Percentiles rank a stretch among this genome's conserved stretches.
phyloP scores from a whole-genome alignment of 2,329 filamentous ascomycete species.

The Apiospora sp. region DNA sequence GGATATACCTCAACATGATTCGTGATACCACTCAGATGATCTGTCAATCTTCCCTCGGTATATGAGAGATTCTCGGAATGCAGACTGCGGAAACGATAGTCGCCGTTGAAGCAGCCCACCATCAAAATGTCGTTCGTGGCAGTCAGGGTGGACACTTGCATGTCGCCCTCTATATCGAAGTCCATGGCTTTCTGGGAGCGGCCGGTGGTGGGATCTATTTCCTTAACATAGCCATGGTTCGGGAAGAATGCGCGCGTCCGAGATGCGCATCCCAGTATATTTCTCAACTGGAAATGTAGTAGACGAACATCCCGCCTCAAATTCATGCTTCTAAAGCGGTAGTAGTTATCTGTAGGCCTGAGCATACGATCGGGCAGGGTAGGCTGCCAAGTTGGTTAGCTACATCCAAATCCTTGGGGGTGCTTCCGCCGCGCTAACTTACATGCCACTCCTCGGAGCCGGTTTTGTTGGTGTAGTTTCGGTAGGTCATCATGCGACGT shows the following conservation, averaged over 20 bases:
- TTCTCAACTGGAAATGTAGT: conserved; percentile 73
- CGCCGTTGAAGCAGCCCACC: conserved; percentile 65
- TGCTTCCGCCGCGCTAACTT: conserved; percentile 43
- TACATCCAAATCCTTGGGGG: not conserved
- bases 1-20: conserved; percentile 69
- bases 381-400: conserved; percentile 19
- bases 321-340: conserved; percentile 65
- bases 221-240: conserved; percentile 55
- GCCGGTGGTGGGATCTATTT: conserved; percentile 60
- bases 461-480: conserved; percentile 64
- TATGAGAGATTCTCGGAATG: conserved; percentile 48
- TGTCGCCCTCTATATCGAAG: conserved; percentile 48
- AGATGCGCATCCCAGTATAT: conserved; percentile 65
- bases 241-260: conserved; percentile 66
- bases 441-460: conserved; percentile 58
- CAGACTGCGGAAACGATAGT: conserved; percentile 59
- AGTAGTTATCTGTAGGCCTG: conserved; percentile 57
- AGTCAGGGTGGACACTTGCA: conserved; percentile 59
- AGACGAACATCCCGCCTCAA: conserved; percentile 61
- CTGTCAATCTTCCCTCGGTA: conserved; percentile 57
- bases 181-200: conserved; percentile 54
- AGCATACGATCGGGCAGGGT: conserved; percentile 45
- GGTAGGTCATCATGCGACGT: conserved; percentile 57
- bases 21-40: conserved; percentile 63
- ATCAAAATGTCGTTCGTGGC: conserved; percentile 64